These are phyloP conservation scores for Xylaria sp. DNA, from an alignment of 2,329 filamentous ascomycete genomes.

Conservation along the genomic window DNA sequence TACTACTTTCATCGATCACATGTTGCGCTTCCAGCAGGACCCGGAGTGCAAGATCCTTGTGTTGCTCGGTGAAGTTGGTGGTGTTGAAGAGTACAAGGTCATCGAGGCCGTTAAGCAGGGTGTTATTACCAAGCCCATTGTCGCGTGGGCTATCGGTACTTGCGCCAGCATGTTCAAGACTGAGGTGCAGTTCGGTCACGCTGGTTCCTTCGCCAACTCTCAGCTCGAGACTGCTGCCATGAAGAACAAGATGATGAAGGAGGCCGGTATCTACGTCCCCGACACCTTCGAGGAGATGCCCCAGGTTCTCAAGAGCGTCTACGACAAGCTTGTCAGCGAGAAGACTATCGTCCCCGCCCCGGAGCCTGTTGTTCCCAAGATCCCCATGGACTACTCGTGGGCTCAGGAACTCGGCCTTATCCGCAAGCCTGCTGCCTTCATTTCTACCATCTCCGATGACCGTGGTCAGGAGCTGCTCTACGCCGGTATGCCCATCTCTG, in stretches of 20 bases:
- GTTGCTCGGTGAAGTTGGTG: conserved; percentile 95
- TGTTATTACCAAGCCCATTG: conserved; percentile 94
- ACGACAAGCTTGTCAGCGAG: conserved; percentile 78
- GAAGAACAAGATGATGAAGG: conserved; percentile 97
- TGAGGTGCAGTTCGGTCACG: conserved; percentile 98
- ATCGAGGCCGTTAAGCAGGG: conserved; percentile 96
- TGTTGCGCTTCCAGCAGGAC: conserved; percentile 93
- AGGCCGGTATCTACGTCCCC: conserved; percentile 90
- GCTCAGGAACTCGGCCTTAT: conserved; percentile 98
- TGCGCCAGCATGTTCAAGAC: conserved; percentile 99
- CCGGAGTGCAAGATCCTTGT: conserved; percentile 97
- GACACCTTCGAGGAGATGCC: conserved; percentile 97
- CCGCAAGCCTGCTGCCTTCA: conserved; percentile 99
- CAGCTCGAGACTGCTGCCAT: conserved; percentile 92
- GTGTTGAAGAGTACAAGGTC: conserved; percentile 99
- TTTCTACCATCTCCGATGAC: conserved; percentile 99
- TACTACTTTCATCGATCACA: conserved; percentile 98
- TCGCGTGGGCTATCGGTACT: conserved; percentile 98
- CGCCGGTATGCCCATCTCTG: conserved; percentile 99
- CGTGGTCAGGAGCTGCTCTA: conserved; percentile 99
- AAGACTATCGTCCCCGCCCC: conserved; percentile 79
- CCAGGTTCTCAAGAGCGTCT: conserved; percentile 67
- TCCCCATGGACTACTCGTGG: conserved; percentile 99
- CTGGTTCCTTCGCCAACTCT: conserved; percentile 97
- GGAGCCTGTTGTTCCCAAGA: conserved; percentile 95